Evolutionary conservation across 2,329 filamentous ascomycete genomes (phyloP).

Genomic region (Rhynchosporium agropyri): DNA sequence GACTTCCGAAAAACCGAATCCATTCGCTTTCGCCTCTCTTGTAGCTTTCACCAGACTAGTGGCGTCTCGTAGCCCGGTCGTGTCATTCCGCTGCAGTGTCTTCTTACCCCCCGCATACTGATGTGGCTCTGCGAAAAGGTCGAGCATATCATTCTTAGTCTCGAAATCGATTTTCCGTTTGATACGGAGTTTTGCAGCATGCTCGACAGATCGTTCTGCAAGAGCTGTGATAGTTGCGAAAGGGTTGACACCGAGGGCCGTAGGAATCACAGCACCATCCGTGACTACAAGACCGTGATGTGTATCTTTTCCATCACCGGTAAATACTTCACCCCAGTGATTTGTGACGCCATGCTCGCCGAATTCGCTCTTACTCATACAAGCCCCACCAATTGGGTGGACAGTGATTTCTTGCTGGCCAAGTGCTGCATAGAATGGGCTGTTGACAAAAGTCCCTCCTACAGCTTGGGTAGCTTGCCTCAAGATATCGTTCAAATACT

Average conservation of each 20-base stretch:
- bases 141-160: slow-evolving; percentile 51
- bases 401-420: slow-evolving; percentile 63
- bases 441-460: slow-evolving; percentile 62
- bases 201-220: slow-evolving; percentile 63
- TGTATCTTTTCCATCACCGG: slow-evolving; percentile 52
- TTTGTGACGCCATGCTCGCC: slow-evolving; percentile 61
- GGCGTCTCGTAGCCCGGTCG: slow-evolving; percentile 46
- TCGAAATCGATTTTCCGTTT: slow-evolving; percentile 47
- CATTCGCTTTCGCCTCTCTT: slow-evolving; percentile 45
- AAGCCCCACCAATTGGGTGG: slow-evolving; percentile 67
- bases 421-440: slow-evolving; percentile 59
- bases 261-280: slow-evolving; percentile 64
- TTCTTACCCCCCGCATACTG: slow-evolving; percentile 29
- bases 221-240: slow-evolving; percentile 71
- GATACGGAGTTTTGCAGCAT: slow-evolving; percentile 50
- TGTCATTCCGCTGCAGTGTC: slow-evolving; percentile 27
- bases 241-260: slow-evolving; percentile 65
- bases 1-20: slow-evolving; percentile 64
- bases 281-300: slow-evolving; percentile 62
- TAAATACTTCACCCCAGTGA: slow-evolving; percentile 62
- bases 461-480: slow-evolving; percentile 57
- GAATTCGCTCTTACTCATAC: slow-evolving; percentile 62
- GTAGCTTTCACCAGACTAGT: slow-evolving; percentile 44
- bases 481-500: slow-evolving; percentile 55
- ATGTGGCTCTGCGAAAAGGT: slow-evolving; percentile 57